Evolutionary conservation across 129 eudicot species (phyloP), one percentile per base, ranked within the genome.

Genomic region (Logfia minima): DNA sequence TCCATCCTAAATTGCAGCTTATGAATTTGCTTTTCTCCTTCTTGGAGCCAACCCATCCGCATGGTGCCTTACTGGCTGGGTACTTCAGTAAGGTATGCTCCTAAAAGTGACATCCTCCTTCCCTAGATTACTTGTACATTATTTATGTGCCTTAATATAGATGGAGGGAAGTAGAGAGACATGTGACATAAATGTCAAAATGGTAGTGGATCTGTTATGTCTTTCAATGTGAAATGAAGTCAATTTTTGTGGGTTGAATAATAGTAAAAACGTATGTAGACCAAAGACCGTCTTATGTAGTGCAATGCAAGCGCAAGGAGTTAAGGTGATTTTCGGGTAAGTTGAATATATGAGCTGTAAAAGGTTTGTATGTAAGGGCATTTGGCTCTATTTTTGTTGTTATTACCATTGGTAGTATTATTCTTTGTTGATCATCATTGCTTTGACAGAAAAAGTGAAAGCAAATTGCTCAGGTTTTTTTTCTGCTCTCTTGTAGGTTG

Each of bases 21-120:
- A 90, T 93, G 96, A 70, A 93, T 74, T 77, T 90, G 61, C 97
- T 93, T 45, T 93, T 93, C 79, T 93, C 98, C 23, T 93, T 90
- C 81, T 72, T 93, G 90, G 96, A 93, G 77, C 97, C 98, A 55
- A 83, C 85, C 71, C 98, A 87, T 66, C 71, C 80, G 14, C 97
- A 93, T 82, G 87, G 96, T 85, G 89, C 98, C 61, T 84, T 85
- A 77, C 74, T 90, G 76, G 98, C 98, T 52, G 98, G 98, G 68
- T 93, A 90, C 82, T 93, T 93, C 74, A 89, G 97, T 78, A 93
- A 90, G 96, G 98, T 88, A 77, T 68, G 69, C 17, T 75, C 6
- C 21, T 29, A 7, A 35, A 80, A 19, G 28, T 48, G 60, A 37
- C 68, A 37, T 32, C 53, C 28, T 77, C 4, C 53, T 66, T 22